phyloP scores from a whole-genome alignment of 331 rosid genomes.

The Quercus lobata region DNA sequence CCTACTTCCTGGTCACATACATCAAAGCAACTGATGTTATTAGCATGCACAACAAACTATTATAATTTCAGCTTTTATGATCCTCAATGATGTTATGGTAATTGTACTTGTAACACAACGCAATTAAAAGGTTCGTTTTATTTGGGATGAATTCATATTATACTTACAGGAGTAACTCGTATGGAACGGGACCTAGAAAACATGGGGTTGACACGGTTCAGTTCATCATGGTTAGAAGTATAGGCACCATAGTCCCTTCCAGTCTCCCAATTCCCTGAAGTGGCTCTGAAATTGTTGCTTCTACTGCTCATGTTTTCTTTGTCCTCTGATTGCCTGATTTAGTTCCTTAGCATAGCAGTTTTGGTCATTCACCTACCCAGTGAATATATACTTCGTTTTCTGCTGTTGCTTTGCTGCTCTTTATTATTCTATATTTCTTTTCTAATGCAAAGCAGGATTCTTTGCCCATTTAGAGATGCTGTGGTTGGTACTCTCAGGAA shows the following conservation, averaged over 20 bases:
- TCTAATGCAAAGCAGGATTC: slow-evolving; percentile 29
- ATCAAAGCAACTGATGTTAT: neutral
- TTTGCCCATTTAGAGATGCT: slow-evolving; percentile 35
- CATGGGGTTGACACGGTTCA: slow-evolving; percentile 31
- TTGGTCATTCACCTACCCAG: neutral
- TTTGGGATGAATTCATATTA: neutral
- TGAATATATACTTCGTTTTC: slow-evolving; percentile 7
- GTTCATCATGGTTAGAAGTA: slow-evolving; percentile 10
- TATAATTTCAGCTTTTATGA: neutral
- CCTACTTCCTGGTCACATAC: slow-evolving; percentile 25
- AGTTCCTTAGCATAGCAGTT: neutral
- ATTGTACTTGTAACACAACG: neutral
- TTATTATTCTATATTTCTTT: slow-evolving; percentile 7
- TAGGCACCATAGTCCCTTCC: slow-evolving; percentile 22
- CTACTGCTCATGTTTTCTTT: slow-evolving; percentile 31
- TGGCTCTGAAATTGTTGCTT: slow-evolving; percentile 23
- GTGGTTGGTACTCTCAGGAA: slow-evolving; percentile 11
- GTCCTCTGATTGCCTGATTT: slow-evolving; percentile 6
- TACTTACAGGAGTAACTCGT: slow-evolving; percentile 29
- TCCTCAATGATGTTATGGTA: neutral
- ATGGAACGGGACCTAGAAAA: slow-evolving; percentile 23
- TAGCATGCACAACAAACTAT: neutral
- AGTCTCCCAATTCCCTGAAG: slow-evolving; percentile 15
- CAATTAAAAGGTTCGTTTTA: neutral
- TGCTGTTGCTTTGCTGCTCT: slow-evolving; percentile 4